These are phyloP conservation scores for Ustilago sp. DNA, from an alignment of 1,284 basidiomycete genomes.

Conservation along the genomic window DNA sequence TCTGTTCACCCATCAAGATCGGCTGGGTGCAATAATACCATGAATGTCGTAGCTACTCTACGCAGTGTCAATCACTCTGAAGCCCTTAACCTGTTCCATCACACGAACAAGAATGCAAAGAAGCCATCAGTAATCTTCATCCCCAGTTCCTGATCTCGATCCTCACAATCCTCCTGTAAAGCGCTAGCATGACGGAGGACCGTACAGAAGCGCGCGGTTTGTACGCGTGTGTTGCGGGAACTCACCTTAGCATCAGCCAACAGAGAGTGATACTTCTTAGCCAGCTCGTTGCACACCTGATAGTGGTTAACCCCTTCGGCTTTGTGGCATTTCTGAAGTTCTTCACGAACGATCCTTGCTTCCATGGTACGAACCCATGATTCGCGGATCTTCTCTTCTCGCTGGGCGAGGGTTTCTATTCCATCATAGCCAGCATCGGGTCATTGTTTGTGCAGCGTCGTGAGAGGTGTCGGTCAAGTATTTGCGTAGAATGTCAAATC, in stretches of 20 bases:
- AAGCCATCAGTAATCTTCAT: neutral
- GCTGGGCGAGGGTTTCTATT: slow-evolving; percentile 70
- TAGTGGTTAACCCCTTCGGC: slow-evolving; percentile 80
- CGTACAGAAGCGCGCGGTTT: neutral
- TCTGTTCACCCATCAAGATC: neutral
- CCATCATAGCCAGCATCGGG: neutral
- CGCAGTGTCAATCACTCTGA: slow-evolving; percentile 56
- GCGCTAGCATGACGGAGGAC: too few relatives aligned
- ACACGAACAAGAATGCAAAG: neutral
- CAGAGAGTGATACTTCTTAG: slow-evolving; percentile 86
- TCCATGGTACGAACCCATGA: slow-evolving; percentile 97
- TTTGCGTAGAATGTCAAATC: too few relatives aligned
- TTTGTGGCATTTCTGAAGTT: slow-evolving; percentile 90
- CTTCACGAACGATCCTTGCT: slow-evolving; percentile 86
- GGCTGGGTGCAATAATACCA: neutral
- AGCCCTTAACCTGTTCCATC: slow-evolving; percentile 52
- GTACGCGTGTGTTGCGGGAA: neutral
- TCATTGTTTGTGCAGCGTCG: neutral
- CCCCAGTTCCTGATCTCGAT: neutral
- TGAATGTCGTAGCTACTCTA: slow-evolving; percentile 8
- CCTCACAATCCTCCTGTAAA: too few relatives aligned
- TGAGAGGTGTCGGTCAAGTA: too few relatives aligned
- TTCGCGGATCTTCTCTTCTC: slow-evolving; percentile 85
- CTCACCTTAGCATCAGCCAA: slow-evolving; percentile 86
- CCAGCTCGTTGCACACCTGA: slow-evolving; percentile 83